A percentile compares a stretch with the other conserved stretches of the same genome.
phyloP scores from a whole-genome alignment of 192 early-diverging fungal genomes.

The Geranomyces michiganensis region DNA sequence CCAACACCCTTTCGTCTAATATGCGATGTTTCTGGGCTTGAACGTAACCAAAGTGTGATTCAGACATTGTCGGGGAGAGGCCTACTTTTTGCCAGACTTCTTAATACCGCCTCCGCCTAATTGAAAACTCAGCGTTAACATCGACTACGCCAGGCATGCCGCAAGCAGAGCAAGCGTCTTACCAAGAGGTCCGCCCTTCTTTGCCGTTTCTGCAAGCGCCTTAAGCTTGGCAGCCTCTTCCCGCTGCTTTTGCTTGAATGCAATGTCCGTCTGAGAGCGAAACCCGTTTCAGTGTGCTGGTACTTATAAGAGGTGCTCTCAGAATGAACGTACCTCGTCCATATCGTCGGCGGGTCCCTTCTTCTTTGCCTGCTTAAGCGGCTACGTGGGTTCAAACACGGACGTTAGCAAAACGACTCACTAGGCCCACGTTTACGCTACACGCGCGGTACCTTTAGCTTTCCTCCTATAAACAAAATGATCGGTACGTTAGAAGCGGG shows the following conservation, averaged over 20 bases:
- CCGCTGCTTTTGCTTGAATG: constrained; percentile 78
- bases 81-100: constrained; percentile 31
- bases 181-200: constrained; percentile 31
- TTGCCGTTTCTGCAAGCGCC: constrained; percentile 67
- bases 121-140: neutral
- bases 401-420: neutral
- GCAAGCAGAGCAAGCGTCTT: neutral
- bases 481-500: constrained; percentile 1
- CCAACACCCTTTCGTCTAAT: too few species aligned
- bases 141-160: neutral
- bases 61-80: too few species aligned
- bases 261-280: constrained; percentile 59
- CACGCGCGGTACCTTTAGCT: constrained; percentile 57
- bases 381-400: constrained; percentile 37
- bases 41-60: too few species aligned
- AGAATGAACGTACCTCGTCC: constrained; percentile 67
- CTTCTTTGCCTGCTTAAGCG: constrained; percentile 82
- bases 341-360: constrained; percentile 56
- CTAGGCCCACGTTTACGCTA: too few species aligned
- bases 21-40: too few species aligned
- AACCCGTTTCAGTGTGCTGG: neutral
- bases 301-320: neutral
- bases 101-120: constrained; percentile 34
- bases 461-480: constrained; percentile 64
- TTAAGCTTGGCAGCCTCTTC: constrained; percentile 79